Evolutionary conservation across 768 basidiomycete genomes (phyloP), one percentile per base, ranked within the genome.

Genomic region (Termitomyces heimii): DNA sequence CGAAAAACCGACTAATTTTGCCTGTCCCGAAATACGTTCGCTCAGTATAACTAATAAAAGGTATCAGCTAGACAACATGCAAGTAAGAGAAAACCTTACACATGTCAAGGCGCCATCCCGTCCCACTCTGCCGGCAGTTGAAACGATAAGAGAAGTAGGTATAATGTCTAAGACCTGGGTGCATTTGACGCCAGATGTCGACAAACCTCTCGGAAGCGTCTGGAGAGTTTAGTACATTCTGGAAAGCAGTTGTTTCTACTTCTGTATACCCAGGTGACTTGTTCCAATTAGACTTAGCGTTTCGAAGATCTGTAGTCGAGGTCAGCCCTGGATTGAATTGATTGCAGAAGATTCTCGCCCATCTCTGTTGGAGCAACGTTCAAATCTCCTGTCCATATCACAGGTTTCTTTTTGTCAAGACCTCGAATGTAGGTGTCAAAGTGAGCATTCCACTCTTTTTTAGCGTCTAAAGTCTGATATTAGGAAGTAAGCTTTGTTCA

Each of bases 101-200:
- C 77, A 86, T 86, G 67, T 95, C 93, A 28, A 95, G 71, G 62
- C 93, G 78, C 93, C 93, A 95, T 2, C 92, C 92, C 46, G 92
- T 79, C 3, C 91, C 88, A 65, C 93, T 94, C 54, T 66, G 68
- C 28, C 93, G 76, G 67, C 88, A 89, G 60, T 90, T 84, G 71
- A 92, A 92, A 28, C 89, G 81, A 66, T 90, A 93, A 4, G 87
- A 87, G 60, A 88, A 94, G 67, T 93, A 94, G 0, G 89, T 89
- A 69, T 89, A 95, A 62, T 89, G 85, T n/a, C 72, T 75, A n/a
- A 79, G 71, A 16, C 77, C 72, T 7, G 88, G 89, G 65, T 94
- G 84, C 9, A 77, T 73, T 29, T 81, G 72, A 49, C 93, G 78
- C 93, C 93, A 95, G 39, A 92, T 72, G 62, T 95, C 93, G 44